Conservation (phyloP, 192 early-diverging fungal species). For the Umbelopsis sp. region DNA sequence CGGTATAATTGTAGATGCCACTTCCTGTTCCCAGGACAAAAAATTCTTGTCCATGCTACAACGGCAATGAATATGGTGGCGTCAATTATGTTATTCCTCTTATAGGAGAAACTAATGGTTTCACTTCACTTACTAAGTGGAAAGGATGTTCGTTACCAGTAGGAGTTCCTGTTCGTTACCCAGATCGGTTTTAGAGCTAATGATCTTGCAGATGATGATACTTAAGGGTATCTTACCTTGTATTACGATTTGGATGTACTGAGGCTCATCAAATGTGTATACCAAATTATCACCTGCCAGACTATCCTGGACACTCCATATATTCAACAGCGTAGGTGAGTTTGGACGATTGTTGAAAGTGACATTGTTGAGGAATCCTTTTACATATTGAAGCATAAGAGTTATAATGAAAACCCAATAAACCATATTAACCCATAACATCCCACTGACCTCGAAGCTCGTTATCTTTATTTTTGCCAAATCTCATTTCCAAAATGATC, state of each 20-base stretch:
- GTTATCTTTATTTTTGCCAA: conserved; percentile 9
- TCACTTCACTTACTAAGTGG: conserved; percentile 50
- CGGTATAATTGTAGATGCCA: conserved; percentile 47
- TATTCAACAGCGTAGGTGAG: conserved; percentile 55
- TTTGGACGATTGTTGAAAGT: conserved; percentile 66
- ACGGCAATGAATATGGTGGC: no score
- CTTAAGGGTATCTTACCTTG: conserved; percentile 40
- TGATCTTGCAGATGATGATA: conserved; percentile 41
- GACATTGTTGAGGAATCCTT: conserved; percentile 62
- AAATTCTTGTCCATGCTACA: conserved; percentile 64
- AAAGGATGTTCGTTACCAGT: conserved; percentile 52
- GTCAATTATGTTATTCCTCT: no score
- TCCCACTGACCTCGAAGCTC: background rate
- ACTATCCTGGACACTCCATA: conserved; percentile 46
- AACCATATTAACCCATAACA: no score
- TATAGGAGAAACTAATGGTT: background rate
- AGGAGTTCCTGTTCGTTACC: conserved; percentile 2
- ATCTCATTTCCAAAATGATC: background rate
- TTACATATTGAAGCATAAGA: conserved; percentile 36
- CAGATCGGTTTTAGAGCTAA: background rate
- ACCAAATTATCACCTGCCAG: conserved; percentile 57
- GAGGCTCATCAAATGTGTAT: conserved; percentile 47
- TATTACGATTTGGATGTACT: conserved; percentile 61
- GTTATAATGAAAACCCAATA: background rate
- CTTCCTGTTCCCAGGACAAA: conserved; percentile 57